These are phyloP conservation scores for Telfairia occidentalis DNA, from an alignment of 331 rosid species.

Conservation along the genomic window DNA sequence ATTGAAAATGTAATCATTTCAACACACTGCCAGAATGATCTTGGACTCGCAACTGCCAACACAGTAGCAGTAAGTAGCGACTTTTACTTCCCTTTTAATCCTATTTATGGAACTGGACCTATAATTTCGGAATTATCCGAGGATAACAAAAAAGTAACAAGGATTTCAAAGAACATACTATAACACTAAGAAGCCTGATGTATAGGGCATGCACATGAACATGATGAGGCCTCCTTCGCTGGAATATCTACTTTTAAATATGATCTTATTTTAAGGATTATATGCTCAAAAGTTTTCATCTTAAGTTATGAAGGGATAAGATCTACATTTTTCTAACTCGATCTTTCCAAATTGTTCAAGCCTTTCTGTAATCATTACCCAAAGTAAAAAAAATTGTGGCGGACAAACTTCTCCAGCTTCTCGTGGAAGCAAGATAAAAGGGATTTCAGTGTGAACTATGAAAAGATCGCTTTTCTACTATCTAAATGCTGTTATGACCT, in stretches of 20 bases:
- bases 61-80: slow-evolving; percentile 54
- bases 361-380: background rate
- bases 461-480: background rate
- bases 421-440: background rate
- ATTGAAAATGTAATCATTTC: slow-evolving; percentile 74
- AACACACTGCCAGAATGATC: slow-evolving; percentile 96
- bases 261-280: background rate
- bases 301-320: slow-evolving; percentile 2
- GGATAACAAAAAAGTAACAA: background rate
- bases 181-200: background rate
- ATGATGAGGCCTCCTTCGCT: background rate
- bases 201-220: background rate
- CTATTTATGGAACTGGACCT: background rate
- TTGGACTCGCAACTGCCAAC: slow-evolving; percentile 90
- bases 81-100: background rate
- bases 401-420: background rate
- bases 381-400: background rate
- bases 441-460: background rate
- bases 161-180: background rate
- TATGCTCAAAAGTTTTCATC: background rate
- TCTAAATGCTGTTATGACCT: background rate
- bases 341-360: background rate
- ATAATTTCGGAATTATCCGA: background rate
- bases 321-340: background rate
- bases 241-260: background rate